Evolutionary conservation across 768 basidiomycete species (phyloP).

Genomic region (Mycena galopus): DNA sequence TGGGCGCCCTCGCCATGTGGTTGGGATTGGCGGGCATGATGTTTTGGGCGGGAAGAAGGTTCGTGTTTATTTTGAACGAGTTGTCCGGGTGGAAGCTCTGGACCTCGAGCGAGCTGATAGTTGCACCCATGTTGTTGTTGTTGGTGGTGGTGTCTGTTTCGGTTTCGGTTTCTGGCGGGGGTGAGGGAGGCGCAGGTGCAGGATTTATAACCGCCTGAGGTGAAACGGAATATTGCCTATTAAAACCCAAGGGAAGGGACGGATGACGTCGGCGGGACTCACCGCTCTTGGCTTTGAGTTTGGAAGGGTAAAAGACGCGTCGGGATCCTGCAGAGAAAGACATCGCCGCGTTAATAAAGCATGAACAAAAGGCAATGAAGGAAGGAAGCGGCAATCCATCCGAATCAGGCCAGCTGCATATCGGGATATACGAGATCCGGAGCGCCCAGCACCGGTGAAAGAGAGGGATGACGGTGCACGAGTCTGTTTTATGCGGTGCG

Average conservation of each 20-base stretch:
- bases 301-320: constrained; percentile 24
- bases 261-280: constrained; percentile 34
- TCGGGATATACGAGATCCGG: constrained; percentile 33
- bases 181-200: constrained; percentile 15
- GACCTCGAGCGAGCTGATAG: constrained; percentile 36
- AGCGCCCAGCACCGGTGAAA: constrained; percentile 25
- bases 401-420: constrained; percentile 15
- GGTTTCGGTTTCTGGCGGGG: constrained; percentile 16
- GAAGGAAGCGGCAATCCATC: constrained; percentile 32
- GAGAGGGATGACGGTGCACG: constrained; percentile 24
- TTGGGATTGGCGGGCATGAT: constrained; percentile 14
- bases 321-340: constrained; percentile 32
- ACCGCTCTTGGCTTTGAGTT: constrained; percentile 30
- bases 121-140: constrained; percentile 32
- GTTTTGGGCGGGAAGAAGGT: constrained; percentile 31
- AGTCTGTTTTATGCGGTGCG: constrained; percentile 20
- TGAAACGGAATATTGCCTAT: background rate
- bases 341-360: constrained; percentile 34
- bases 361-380: constrained; percentile 26
- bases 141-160: background rate
- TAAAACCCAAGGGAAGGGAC: constrained; percentile 20
- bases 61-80: constrained; percentile 33
- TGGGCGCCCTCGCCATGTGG: constrained; percentile 19
- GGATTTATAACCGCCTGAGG: constrained; percentile 19
- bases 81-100: constrained; percentile 32